These are phyloP conservation scores for Xylaria castorea DNA, from an alignment of 495 filamentous ascomycete species.

Conservation along the genomic window DNA sequence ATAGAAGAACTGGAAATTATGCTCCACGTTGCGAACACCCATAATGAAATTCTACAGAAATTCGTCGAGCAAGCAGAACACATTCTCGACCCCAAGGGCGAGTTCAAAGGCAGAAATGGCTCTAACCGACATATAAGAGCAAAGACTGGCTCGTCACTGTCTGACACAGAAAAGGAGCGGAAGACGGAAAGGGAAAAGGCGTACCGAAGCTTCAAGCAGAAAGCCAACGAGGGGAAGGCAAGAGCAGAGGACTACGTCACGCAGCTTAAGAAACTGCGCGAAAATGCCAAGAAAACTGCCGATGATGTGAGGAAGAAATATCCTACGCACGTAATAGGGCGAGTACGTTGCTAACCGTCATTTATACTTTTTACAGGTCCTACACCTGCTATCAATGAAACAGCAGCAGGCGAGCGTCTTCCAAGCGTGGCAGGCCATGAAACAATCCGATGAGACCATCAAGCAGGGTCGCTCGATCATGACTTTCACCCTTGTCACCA, in stretches of 20 bases:
- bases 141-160: background rate
- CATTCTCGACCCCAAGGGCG: slow-evolving; percentile 36
- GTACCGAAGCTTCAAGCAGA: slow-evolving; percentile 38
- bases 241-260: slow-evolving; percentile 32
- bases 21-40: slow-evolving; percentile 61
- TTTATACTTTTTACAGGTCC: slow-evolving; percentile 30
- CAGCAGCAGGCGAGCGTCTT: background rate
- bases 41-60: slow-evolving; percentile 62
- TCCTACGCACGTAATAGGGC: background rate
- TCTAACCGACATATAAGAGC: background rate
- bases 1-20: slow-evolving; percentile 77
- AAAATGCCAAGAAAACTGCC: slow-evolving; percentile 35
- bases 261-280: slow-evolving; percentile 37
- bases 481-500: slow-evolving; percentile 69
- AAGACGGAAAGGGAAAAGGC: slow-evolving; percentile 25
- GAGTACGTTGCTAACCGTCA: background rate
- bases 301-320: slow-evolving; percentile 26
- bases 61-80: slow-evolving; percentile 62
- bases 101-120: slow-evolving; percentile 25
- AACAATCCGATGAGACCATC: background rate
- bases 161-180: background rate
- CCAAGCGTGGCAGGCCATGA: background rate
- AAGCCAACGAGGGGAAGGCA: slow-evolving; percentile 31
- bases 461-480: slow-evolving; percentile 63
- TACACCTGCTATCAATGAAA: slow-evolving; percentile 56